Evolutionary conservation across 805 yeast genomes (phyloP).

Genomic region (Metahyphopichia silvanorum): DNA sequence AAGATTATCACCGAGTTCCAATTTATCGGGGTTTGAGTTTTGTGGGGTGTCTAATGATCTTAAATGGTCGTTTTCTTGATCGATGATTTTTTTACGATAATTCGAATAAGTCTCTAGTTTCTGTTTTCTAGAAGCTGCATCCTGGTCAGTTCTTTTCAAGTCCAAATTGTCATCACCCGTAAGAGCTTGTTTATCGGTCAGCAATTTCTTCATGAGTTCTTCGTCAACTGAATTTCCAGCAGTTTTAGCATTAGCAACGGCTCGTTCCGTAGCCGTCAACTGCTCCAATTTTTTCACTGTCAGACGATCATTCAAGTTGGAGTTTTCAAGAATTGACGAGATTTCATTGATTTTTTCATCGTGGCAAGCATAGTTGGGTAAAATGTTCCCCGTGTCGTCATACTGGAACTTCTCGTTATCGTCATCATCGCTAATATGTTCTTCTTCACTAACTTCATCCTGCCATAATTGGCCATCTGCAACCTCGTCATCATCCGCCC

Average conservation of each 20-base stretch:
- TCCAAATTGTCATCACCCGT: constrained; percentile 43
- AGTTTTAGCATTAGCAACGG: constrained; percentile 53
- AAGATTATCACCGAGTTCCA: constrained; percentile 8
- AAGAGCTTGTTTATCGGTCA: constrained; percentile 36
- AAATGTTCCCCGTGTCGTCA: constrained; percentile 56
- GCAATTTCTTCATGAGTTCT: constrained; percentile 27
- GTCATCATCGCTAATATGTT: constrained; percentile 57
- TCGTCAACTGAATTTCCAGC: constrained; percentile 35
- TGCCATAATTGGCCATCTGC: constrained; percentile 16
- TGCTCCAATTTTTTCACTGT: constrained; percentile 53
- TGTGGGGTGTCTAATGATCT: constrained; percentile 1
- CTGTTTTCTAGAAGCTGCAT: constrained; percentile 44
- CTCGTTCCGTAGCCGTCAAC: constrained; percentile 56
- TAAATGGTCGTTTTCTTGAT: constrained; percentile 45
- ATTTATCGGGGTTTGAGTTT: constrained; percentile 16
- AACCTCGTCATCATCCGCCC: constrained; percentile 7
- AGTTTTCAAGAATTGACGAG: constrained; percentile 32
- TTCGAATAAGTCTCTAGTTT: constrained; percentile 56
- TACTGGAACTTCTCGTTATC: constrained; percentile 55
- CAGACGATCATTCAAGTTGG: constrained; percentile 40
- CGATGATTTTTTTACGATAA: constrained; percentile 57
- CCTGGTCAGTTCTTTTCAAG: constrained; percentile 43
- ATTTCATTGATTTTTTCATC: constrained; percentile 40
- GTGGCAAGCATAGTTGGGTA: constrained; percentile 54
- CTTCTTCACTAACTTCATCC: constrained; percentile 52